Base-by-base conservation (phyloP, 2,329 filamentous ascomycete species). In the Aspergillus transmontanensis region DNA sequence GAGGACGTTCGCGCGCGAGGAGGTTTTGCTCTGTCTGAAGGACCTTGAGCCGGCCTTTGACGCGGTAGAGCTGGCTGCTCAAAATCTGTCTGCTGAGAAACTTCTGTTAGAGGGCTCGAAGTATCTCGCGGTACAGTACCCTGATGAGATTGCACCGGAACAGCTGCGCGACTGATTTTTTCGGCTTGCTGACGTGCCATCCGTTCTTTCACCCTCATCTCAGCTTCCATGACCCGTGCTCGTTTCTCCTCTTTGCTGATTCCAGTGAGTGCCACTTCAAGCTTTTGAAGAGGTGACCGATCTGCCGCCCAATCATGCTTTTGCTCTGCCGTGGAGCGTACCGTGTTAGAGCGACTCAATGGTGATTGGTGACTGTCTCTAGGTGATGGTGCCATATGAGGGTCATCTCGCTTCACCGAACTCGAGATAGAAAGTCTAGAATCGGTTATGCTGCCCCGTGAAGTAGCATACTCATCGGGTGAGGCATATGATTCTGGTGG, bases 211-310 rank as follows among this genome's bases (percentile, higher is more conserved):
- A 89, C 86, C 50, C 87, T 86, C 69, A 88, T 84, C 76, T 97
- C 94, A 6, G 93, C 93, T 71, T 94, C 91, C 74, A 93, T 87
- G 5, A 94, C 88, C 54, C 92, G 86, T 10, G 93, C 93, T 67
- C 94, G 87, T 78, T 96, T 96, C 79, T 97, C 94, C 79, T 97
- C 94, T 77, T 97, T 98, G 76, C 91, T 97, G 78, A 97, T 94
- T 79, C 91, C 93, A 77, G 90, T 91, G 73, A 98, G 85, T 72
- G 92, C 95, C 73, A 92, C 87, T 82, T 99, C 94, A 69, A 99
- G 86, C 81, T 90, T 95, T 78, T 99, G 94, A 58, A 99, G 85
- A 58, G 96, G 95, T 66, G 94, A 98, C 72, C 91, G 88, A 75
- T 96, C 90, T 62, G 90, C 85, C 72, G 94, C 91, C 79, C 91